Evolutionary conservation across 768 basidiomycete genomes (phyloP), one percentile per base, ranked within the genome.

Genomic region (Lactarius indigo): DNA sequence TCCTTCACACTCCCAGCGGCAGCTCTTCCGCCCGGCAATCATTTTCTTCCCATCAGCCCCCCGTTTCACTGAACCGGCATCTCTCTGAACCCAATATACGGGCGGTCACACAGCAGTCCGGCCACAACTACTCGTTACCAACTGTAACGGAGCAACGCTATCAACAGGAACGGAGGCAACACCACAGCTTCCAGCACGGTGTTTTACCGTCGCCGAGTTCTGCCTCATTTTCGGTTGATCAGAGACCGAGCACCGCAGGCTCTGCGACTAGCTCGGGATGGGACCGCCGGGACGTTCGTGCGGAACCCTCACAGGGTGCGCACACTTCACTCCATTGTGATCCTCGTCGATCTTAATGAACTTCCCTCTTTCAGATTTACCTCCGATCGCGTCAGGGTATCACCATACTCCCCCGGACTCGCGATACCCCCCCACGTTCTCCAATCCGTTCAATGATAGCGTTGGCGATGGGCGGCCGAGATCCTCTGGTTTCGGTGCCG

Each of bases 211-310:
- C 66, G 33, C 66, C 66, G 28, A 58, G 41, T 37, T 68, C 63
- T 7, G 66, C 41, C 2, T 30, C 63, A 9, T 64, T 64, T 50
- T 68, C 66, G 52, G 26, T 20, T 44, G 66, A 68, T 28, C 52
- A 37, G 30, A 68, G 69, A 20, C 69, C 69, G 7, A 63, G 61
- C 26, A 69, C 69, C 1, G 69, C 66, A 13, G 62, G 66, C n/a
- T 69, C 69, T 50, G 68, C 59, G 3, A 56, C 69, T 26, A 69
- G 69, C 35, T 68, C 67, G 9, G 52, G 59, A 30, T 69, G 69
- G 69, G 69, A 69, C 9, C 47, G 30, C 30, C 61, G 41, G 37
- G 66, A 66, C 23, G 18, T 41, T 52, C 65, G 33, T 47, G 20
- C 64, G 33, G 64, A 65, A 5, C 13, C 60, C 44, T 39, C 63